Base-by-base conservation (phyloP, 192 early-diverging fungal species). In the Coemansia erecta region DNA sequence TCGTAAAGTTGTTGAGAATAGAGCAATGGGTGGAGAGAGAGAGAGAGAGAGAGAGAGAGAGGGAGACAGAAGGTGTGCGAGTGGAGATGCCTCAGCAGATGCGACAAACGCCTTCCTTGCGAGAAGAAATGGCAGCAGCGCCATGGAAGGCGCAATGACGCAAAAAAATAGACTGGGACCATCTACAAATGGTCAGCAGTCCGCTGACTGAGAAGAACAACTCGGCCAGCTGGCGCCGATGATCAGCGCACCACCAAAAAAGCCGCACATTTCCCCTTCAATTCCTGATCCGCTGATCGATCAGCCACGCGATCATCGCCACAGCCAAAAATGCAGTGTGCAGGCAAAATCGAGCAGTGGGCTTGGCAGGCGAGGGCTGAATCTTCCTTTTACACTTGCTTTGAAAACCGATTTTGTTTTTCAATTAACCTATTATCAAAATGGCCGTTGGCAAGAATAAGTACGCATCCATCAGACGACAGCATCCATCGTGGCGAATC, bases 401-500 rank as follows among this genome's bases (percentile, higher is more conserved):
- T 56, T 44, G 51, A 67, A 60, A 68, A 60, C 51, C 17, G 21
- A 39, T 59, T 59, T 45, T 52, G 44, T 61, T 41, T 41, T 56
- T 70, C 60, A 55, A 58, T 44, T 53, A 47, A 51, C 49, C 35
- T 35, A 50, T 40, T 14, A 46, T 41, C 60, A 70, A 45, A 44
- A 76, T 83, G 82, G 88, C 90, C 68, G 85, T 91, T 72, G 90
- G 90, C 76, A 91, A 91, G 85, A 91, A 91, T 79, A 91, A 91
- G 86, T 87, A 73, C 61, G 86, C 71, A 58, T 55, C 69, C 63
- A 61, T 39, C 33, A 17, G 28, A n/a, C 40, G 74, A 43, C 67
- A 61, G 61, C 69, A 78, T 68, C 47, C 28, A 21, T 8, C 43
- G 24, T 11, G 26, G 26, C 18, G 26, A 23, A 58, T 45, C 28